Base-by-base conservation (phyloP, 495 filamentous ascomycete species). In the Cercophora sp. region DNA sequence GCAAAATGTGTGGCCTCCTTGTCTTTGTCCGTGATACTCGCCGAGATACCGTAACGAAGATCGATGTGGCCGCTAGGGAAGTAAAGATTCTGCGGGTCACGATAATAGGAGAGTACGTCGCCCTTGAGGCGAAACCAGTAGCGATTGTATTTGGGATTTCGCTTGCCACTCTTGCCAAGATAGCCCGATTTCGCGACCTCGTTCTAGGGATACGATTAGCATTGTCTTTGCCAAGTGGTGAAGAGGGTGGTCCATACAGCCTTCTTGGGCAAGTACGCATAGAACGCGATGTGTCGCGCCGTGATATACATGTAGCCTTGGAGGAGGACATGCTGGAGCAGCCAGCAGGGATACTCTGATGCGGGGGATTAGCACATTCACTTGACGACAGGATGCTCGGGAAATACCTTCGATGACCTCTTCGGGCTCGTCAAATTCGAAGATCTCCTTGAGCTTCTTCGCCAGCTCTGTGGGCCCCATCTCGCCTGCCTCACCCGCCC, bases 221-320 rank as follows among this genome's bases (percentile, higher is more conserved):
- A 39, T 37, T 13, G 42, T n/a, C n/a, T n/a, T n/a, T n/a, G n/a
- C n/a, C n/a, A n/a, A n/a, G n/a, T n/a, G n/a, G n/a, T n/a, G n/a
- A n/a, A n/a, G n/a, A n/a, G n/a, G n/a, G n/a, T n/a, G n/a, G n/a
- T n/a, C 23, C 80, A 71, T 73, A 88, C 86, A 35, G 85, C 80
- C 76, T 92, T 96, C 73, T 88, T 92, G 5, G 93, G 91, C 25
- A 97, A 72, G 65, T 97, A 96, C 10, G 94, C 91, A 65, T 96
- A 97, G 67, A 98, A 98, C 60, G 91, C 96, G 46, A 98, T 87
- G 65, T 98, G 93, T 51, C 84, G 84, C 47, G 86, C 78, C 0
- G 94, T 97, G 63, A 98, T 89, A 73, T 97, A 98, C 86, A 98
- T 87, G 65, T 94, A 96, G 2, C 93, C 93, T 62, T 95, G 89